Conservation (phyloP, 202 grass and related monocot species). For the Panicum hallii region DNA sequence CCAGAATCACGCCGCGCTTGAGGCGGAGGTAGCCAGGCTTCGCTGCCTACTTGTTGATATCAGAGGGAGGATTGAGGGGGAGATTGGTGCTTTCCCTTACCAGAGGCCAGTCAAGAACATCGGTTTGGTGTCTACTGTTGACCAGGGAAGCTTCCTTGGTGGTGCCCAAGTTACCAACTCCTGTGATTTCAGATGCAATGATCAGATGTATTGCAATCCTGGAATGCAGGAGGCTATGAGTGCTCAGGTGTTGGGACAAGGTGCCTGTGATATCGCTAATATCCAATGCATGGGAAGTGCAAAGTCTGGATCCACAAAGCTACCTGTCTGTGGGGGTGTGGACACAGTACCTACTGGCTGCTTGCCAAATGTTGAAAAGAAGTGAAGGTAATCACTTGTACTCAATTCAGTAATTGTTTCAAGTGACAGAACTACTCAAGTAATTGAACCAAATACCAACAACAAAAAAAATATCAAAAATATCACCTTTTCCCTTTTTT, state of each 20-base stretch:
- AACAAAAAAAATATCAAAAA: too few relatives aligned
- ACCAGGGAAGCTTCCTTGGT: slow-evolving; percentile 46
- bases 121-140: slow-evolving; percentile 42
- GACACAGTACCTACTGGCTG: slow-evolving; percentile 51
- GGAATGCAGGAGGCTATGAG: slow-evolving; percentile 56
- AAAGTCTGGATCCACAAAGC: slow-evolving; percentile 60
- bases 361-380: slow-evolving; percentile 62
- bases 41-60: slow-evolving; percentile 87
- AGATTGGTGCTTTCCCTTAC: slow-evolving; percentile 93
- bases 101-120: slow-evolving; percentile 51
- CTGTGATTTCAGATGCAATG: slow-evolving; percentile 78
- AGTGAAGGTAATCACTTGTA: slow-evolving; percentile 54
- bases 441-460: background rate
- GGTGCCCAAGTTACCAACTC: slow-evolving; percentile 67
- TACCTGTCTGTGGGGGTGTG: slow-evolving; percentile 55
- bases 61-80: slow-evolving; percentile 92
- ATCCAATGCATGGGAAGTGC: slow-evolving; percentile 58
- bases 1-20: slow-evolving; percentile 67
- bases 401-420: background rate
- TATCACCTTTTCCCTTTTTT: too few relatives aligned
- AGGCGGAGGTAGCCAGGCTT: slow-evolving; percentile 80
- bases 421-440: background rate
- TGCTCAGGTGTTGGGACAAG: slow-evolving; percentile 56
- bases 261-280: slow-evolving; percentile 54
- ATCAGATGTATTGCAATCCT: slow-evolving; percentile 79